Evolutionary conservation across 140 eudicot species (phyloP).

Genomic region (Ambrosia hybrid): DNA sequence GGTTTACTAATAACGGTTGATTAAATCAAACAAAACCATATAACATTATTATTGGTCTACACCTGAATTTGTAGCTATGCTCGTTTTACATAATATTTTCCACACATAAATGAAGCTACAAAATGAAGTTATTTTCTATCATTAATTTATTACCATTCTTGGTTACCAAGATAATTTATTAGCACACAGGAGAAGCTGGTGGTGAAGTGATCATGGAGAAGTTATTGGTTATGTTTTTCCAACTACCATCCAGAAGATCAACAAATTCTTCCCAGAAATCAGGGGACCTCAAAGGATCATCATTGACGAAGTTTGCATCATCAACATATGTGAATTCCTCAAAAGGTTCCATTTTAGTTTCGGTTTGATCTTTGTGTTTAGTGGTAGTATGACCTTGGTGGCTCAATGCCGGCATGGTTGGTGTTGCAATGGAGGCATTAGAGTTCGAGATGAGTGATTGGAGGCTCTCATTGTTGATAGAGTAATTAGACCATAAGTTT

Average conservation of each 20-base stretch:
- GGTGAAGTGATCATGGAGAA: constrained; percentile 31
- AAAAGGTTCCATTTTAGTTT: constrained; percentile 24
- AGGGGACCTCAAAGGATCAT: constrained; percentile 37
- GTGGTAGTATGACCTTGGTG: constrained; percentile 26
- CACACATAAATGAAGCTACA: constrained; percentile 34
- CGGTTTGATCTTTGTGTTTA: constrained; percentile 13
- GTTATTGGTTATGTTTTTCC: constrained; percentile 39
- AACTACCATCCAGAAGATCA: constrained; percentile 42
- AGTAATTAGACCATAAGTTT: constrained; percentile 37
- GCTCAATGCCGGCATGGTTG: constrained; percentile 12
- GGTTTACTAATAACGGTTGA: neutral
- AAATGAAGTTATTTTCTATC: constrained; percentile 1
- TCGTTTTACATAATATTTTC: neutral
- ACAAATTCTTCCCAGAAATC: constrained; percentile 45
- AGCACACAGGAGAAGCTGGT: constrained; percentile 41
- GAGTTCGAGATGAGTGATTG: constrained; percentile 37
- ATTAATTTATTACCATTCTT: constrained; percentile 27
- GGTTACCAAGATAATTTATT: constrained; percentile 19
- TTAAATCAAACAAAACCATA: neutral
- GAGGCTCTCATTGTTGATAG: constrained; percentile 42
- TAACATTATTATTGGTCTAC: constrained; percentile 1
- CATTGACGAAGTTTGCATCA: constrained; percentile 22
- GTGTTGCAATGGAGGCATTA: constrained; percentile 14
- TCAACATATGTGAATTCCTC: constrained; percentile 19
- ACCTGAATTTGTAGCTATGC: neutral